phyloP scores from a whole-genome alignment of 2,329 filamentous ascomycete genomes.

The Fusarium sp. region DNA sequence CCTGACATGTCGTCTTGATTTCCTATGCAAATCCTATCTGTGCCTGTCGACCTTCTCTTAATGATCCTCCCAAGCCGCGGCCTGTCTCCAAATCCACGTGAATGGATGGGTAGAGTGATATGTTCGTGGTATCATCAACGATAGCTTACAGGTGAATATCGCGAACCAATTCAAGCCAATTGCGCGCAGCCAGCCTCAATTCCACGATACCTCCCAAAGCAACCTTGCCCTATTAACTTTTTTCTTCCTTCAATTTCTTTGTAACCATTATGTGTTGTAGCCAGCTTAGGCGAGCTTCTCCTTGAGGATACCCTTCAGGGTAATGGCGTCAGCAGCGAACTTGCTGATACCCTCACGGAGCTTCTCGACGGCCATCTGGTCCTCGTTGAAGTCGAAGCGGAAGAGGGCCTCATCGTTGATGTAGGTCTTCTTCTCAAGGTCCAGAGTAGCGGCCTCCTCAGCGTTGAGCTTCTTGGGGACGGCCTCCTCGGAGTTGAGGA shows the following conservation, averaged over 20 bases:
- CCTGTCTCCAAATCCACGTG: slow-evolving; percentile 6
- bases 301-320: slow-evolving; percentile 92
- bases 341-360: slow-evolving; percentile 99
- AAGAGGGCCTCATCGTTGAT: slow-evolving; percentile 89
- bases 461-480: slow-evolving; percentile 96
- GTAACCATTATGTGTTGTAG: slow-evolving; percentile 3
- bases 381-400: slow-evolving; percentile 99
- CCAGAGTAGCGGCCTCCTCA: slow-evolving; percentile 70
- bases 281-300: slow-evolving; percentile 76
- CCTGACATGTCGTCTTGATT: slow-evolving; percentile 30
- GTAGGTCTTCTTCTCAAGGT: slow-evolving; percentile 91
- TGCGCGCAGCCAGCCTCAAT: slow-evolving; percentile 13
- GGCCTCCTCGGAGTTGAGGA: slow-evolving; percentile 82
- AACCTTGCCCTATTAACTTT: slow-evolving; percentile 26
- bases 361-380: slow-evolving; percentile 99
- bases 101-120: slow-evolving; percentile 14
- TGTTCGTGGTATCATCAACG: slow-evolving; percentile 37
- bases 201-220: slow-evolving; percentile 10
- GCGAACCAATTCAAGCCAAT: slow-evolving; percentile 13
- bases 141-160: slow-evolving; percentile 23
- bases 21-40: slow-evolving; percentile 24
- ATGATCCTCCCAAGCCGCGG: not conserved
- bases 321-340: slow-evolving; percentile 95
- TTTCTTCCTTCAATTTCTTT: slow-evolving; percentile 27
- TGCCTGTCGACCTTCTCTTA: slow-evolving; percentile 1